Base-by-base conservation (phyloP, 495 filamentous ascomycete species). In the Halenospora varia region DNA sequence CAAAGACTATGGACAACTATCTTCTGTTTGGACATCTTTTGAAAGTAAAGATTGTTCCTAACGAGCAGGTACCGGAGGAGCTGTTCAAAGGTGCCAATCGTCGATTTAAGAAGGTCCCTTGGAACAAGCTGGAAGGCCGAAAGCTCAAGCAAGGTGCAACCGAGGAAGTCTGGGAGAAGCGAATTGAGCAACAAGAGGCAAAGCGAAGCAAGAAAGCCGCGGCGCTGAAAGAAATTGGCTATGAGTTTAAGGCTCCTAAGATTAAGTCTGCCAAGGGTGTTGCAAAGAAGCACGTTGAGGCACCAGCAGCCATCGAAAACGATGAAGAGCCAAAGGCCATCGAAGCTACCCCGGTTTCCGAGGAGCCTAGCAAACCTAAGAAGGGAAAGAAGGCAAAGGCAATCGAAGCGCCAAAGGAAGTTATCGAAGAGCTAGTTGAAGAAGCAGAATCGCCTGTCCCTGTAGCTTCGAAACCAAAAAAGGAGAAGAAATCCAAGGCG, bases 1-100 rank as follows among this genome's bases (percentile, higher is more conserved):
- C 88, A 15, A 85, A 86, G 62, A 96, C 94, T 2, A 98, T 97
- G 95, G 82, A 97, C 74, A 96, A 94, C 74, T 98, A 98, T 69
- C 86, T 97, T 15, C 80, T 98, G 66, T 97, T 94, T 71, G 88
- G 89, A 10, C 92, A 95, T 68, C 87, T 97, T 61, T 75, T 98
- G 57, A 89, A 93, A 68, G 92, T 89, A 72, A 88, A 90, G 70
- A 72, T 81, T 25, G 81, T 97, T 8, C 82, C 89, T 1, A 68
- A 78, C 19, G 88, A 87, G 57, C 85, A 94, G 64, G 76, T 96
- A 35, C 88, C 94, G 69, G 81, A 83, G 23, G 76, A 88, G 48
- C 71, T 97, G 55, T 97, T 88, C 80, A 88, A 91, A 73, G 92
- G 91, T 29, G 87, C 88, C 56, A 92, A 92, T 70, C 85, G 82